Conservation (phyloP, 2,329 filamentous ascomycete species). For the Monosporascus sp. region DNA sequence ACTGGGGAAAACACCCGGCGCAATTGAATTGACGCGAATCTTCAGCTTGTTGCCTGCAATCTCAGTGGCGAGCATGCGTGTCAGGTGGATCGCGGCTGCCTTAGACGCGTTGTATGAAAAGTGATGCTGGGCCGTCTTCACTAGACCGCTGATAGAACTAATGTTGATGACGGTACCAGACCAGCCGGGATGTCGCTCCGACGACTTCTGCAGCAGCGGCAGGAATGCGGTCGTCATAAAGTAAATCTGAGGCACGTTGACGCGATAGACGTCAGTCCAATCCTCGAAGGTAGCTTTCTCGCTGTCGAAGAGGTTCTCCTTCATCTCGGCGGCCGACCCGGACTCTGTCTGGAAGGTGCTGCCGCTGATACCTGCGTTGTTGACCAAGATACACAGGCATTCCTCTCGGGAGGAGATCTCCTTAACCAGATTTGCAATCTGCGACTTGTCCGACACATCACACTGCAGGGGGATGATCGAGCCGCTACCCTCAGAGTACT, state of each 20-base stretch:
- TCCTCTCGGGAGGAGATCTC: slow-evolving; percentile 51
- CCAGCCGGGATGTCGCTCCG: slow-evolving; percentile 38
- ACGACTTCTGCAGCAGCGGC: slow-evolving; percentile 53
- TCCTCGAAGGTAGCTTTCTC: slow-evolving; percentile 54
- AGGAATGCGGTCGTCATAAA: slow-evolving; percentile 60
- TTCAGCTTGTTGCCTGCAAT: slow-evolving; percentile 54
- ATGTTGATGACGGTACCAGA: slow-evolving; percentile 63
- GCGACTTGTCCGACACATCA: slow-evolving; percentile 58
- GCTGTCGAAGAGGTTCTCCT: slow-evolving; percentile 62
- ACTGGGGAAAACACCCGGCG: slow-evolving; percentile 65
- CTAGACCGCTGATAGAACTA: slow-evolving; percentile 59
- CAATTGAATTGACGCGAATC: slow-evolving; percentile 66
- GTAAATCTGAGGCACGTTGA: slow-evolving; percentile 68
- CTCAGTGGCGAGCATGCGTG: slow-evolving; percentile 58
- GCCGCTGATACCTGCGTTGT: slow-evolving; percentile 63
- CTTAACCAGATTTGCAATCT: slow-evolving; percentile 51
- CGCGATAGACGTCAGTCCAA: slow-evolving; percentile 68
- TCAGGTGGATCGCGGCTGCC: slow-evolving; percentile 60
- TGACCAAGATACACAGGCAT: slow-evolving; percentile 60
- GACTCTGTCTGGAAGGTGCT: slow-evolving; percentile 48
- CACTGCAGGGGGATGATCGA: slow-evolving; percentile 57
- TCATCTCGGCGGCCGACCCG: slow-evolving; percentile 45
- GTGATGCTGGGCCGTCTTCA: slow-evolving; percentile 59
- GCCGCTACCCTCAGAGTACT: slow-evolving; percentile 46
- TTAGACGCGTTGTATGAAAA: slow-evolving; percentile 62